phyloP scores from a whole-genome alignment of 2,329 filamentous ascomycete species.

The Neocatenulostroma microsporum region DNA sequence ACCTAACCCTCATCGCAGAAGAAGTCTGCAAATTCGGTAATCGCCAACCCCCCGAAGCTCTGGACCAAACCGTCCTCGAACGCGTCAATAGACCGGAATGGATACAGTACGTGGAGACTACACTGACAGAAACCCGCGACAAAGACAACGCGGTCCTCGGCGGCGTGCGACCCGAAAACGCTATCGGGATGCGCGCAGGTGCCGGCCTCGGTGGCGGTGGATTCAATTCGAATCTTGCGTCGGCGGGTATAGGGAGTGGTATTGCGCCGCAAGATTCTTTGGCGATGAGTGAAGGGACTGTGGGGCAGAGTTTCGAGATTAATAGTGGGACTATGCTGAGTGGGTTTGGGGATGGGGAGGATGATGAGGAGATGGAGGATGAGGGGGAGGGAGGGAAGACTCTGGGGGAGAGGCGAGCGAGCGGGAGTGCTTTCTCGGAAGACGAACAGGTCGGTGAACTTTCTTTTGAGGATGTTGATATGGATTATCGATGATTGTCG shows the following conservation, averaged over 20 bases:
- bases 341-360: conserved; percentile 90
- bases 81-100: conserved; percentile 83
- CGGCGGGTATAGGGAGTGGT: conserved; percentile 66
- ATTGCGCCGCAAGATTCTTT: conserved; percentile 25
- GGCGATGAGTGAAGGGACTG: conserved; percentile 27
- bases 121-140: conserved; percentile 85
- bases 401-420: conserved; percentile 46
- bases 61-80: conserved; percentile 77
- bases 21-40: conserved; percentile 99
- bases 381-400: conserved; percentile 46
- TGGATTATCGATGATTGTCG: conserved; percentile 50
- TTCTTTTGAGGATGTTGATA: conserved; percentile 55
- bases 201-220: conserved; percentile 19
- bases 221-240: conserved; percentile 59
- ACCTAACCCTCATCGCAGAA: conserved; percentile 92
- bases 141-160: conserved; percentile 97
- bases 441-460: conserved; percentile 61
- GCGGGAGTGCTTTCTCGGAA: conserved; percentile 47
- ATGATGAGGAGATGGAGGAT: conserved; percentile 92
- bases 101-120: conserved; percentile 91
- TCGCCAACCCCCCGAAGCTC: conserved; percentile 77
- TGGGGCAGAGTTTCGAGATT: conserved; percentile 28
- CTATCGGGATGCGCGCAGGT: conserved; percentile 62
- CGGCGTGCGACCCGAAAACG: conserved; percentile 85
- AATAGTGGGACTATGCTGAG: conserved; percentile 47